Evolutionary conservation across 2,329 filamentous ascomycete genomes (phyloP), one percentile per base, ranked within the genome.

Genomic region (Phialophora chinensis): DNA sequence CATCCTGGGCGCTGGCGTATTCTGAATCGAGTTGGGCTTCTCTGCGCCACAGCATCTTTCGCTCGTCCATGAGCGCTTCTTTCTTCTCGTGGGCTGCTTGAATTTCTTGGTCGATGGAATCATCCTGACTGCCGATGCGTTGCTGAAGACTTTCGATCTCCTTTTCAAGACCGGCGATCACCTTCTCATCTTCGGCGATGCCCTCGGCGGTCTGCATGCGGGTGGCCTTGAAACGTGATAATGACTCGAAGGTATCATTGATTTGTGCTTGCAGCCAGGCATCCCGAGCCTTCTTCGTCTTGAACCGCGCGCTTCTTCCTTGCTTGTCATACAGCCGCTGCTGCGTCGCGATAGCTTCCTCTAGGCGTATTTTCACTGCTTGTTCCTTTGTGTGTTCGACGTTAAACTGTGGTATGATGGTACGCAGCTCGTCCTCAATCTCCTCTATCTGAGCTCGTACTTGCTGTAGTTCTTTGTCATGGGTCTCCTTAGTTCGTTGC

Each of bases 261-360:
- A 98, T 91, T 78, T 97, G 91, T 68, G 87, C 85, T 67, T 87
- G 88, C 58, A 99, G 82, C 84, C 88, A 97, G 42, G 87, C 86
- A 77, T 99, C 94, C 52, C 96, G 89, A 76, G 98, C 92, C 8
- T 87, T 86, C 81, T 97, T 97, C 77, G 88, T 96, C 75, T 86
- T 90, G 78, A 97, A 99, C 69, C 92, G 90, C 20, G 91, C 90
- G 71, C 91, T 93, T 54, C 94, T 90, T 52, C 90, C 92, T 79
- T 99, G 94, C 78, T 99, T 99, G 59, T 91, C 91, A 75, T 96
- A 92, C 7, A 99, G 85, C 44, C 93, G 89, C 70, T 91, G 88
- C 50, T 91, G 86, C 4, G 87, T 85, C 7, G 89, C 89, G 73
- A 96, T 91, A 0, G 90, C 90, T 58, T 90, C 84, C 55, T 93